Conservation (phyloP, 768 basidiomycete species). For the Mrakia frigida region DNA sequence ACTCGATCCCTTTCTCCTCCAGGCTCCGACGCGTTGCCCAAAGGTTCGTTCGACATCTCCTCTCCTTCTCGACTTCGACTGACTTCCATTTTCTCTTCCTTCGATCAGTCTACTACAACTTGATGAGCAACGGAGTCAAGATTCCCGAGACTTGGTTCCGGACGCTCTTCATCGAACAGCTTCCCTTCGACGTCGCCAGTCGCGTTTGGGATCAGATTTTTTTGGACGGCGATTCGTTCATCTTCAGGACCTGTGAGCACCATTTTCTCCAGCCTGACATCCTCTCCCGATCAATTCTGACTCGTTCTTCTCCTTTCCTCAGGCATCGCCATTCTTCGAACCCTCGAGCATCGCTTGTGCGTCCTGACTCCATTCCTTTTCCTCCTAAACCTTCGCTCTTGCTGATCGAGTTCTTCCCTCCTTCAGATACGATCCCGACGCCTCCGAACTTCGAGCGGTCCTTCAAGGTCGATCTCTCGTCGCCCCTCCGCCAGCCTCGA, state of each 20-base stretch:
- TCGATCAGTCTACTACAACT: slow-evolving; percentile 28
- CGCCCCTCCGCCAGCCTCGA: background rate
- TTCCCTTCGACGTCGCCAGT: slow-evolving; percentile 11
- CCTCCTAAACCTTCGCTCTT: background rate
- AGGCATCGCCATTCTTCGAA: slow-evolving; percentile 29
- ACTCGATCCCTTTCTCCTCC: too few relatives aligned
- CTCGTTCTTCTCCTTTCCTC: background rate
- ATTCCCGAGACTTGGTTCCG: slow-evolving; percentile 27
- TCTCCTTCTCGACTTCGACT: background rate
- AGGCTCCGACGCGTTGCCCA: slow-evolving; percentile 31
- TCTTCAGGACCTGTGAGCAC: slow-evolving; percentile 24
- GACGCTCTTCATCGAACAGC: slow-evolving; percentile 28
- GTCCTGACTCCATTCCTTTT: background rate
- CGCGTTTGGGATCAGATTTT: slow-evolving; percentile 31
- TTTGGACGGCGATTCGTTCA: slow-evolving; percentile 29
- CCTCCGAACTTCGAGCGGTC: slow-evolving; percentile 6
- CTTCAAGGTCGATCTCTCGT: slow-evolving; percentile 19
- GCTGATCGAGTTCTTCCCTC: background rate
- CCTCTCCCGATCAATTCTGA: background rate
- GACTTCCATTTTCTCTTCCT: background rate
- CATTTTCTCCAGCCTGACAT: background rate
- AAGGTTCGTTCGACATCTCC: background rate
- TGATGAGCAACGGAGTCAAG: slow-evolving; percentile 19
- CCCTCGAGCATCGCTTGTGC: slow-evolving; percentile 7
- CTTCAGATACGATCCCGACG: slow-evolving; percentile 21